phyloP scores from a whole-genome alignment of 73 alveolate species.

The Stentor coeruleus region DNA sequence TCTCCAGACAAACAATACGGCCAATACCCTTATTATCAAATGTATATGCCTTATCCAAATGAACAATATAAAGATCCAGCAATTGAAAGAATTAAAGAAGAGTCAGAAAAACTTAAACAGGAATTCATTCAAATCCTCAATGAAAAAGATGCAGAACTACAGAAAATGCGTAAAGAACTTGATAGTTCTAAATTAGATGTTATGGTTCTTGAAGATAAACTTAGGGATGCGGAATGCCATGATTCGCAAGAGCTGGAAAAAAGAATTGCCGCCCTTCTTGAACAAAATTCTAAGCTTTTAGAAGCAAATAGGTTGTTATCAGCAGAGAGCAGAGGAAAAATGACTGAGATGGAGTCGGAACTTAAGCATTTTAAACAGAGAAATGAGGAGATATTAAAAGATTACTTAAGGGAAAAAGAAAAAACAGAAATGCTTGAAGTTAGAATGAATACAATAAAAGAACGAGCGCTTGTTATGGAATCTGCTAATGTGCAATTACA shows the following conservation, averaged over 20 bases:
- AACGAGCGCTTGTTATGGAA: neutral
- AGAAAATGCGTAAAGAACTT: neutral
- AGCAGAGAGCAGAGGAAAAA: neutral
- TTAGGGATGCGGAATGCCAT: neutral
- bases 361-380: neutral
- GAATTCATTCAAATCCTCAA: neutral
- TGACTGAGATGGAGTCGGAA: neutral
- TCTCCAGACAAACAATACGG: neutral
- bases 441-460: neutral
- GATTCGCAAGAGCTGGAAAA: neutral
- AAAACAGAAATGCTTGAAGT: neutral
- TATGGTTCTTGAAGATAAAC: neutral
- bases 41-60: neutral
- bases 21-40: neutral
- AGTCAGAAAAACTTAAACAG: slow-evolving; percentile 1
- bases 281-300: neutral
- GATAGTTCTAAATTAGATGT: neutral
- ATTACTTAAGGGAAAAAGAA: neutral
- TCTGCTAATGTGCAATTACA: neutral
- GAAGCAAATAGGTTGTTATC: neutral
- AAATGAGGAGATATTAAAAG: neutral
- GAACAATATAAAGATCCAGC: neutral
- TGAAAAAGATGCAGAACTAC: neutral
- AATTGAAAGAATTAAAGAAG: neutral
- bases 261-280: neutral